phyloP scores from a whole-genome alignment of 139 green algal species.

The Edaphochlamys debaryana region DNA sequence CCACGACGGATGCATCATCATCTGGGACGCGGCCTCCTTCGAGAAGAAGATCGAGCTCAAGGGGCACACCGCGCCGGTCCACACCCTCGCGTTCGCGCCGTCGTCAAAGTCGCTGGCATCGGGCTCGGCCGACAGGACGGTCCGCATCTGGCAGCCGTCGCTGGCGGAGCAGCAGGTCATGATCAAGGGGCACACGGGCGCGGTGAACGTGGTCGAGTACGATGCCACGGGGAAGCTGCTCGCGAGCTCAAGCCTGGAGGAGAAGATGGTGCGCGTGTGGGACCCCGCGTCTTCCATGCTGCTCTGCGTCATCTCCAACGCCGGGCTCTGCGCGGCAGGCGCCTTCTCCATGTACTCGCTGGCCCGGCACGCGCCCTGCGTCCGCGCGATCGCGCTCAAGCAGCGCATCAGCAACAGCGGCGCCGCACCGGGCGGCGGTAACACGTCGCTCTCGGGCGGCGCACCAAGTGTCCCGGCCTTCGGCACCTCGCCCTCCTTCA shows the following conservation, averaged over 20 bases:
- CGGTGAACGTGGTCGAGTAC: neutral
- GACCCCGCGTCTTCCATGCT: slow-evolving; percentile 20
- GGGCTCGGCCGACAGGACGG: slow-evolving; percentile 22
- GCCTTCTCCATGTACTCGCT: slow-evolving; percentile 36
- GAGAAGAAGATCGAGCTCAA: neutral
- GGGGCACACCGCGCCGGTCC: slow-evolving; percentile 28
- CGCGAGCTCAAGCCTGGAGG: slow-evolving; percentile 12
- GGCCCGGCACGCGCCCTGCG: slow-evolving; percentile 21
- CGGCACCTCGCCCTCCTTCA: slow-evolving; percentile 21
- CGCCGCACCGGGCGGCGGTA: neutral
- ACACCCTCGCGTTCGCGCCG: slow-evolving; percentile 24
- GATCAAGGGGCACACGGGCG: slow-evolving; percentile 16
- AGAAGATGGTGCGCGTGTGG: slow-evolving; percentile 36
- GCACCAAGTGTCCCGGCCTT: no score
- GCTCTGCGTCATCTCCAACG: slow-evolving; percentile 30
- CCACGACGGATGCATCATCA: slow-evolving; percentile 29
- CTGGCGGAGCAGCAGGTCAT: slow-evolving; percentile 15
- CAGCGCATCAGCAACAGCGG: neutral
- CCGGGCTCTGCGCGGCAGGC: slow-evolving; percentile 16
- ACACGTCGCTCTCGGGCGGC: neutral
- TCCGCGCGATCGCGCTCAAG: slow-evolving; percentile 23
- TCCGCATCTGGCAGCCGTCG: slow-evolving; percentile 23
- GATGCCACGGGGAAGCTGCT: slow-evolving; percentile 25
- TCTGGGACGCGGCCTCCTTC: slow-evolving; percentile 39
- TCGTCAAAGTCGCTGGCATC: slow-evolving; percentile 1